These are phyloP conservation scores for Begonia peltatifolia DNA, from an alignment of 306 rosid genomes.

Conservation along the genomic window DNA sequence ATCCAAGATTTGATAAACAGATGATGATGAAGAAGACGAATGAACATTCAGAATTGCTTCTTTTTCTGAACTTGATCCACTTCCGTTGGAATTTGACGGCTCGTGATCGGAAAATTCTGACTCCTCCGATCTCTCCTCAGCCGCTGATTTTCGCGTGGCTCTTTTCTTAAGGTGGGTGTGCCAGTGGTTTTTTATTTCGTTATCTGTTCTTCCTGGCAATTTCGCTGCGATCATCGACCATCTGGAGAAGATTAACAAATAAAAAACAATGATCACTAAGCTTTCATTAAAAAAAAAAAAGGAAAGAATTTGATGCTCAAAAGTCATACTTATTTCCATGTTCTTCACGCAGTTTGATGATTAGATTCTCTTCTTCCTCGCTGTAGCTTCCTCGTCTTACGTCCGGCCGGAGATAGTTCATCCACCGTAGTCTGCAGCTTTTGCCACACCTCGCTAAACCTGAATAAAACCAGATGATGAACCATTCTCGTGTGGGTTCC, in stretches of 20 bases:
- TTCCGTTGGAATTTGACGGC: not conserved
- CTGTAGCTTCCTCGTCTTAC: conserved; percentile 41
- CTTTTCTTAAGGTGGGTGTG: conserved; percentile 36
- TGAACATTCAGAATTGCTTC: not conserved
- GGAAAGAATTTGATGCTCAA: not conserved
- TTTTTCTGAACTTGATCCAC: conserved; percentile 1
- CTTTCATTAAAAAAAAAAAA: not conserved
- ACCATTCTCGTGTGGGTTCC: too few species aligned
- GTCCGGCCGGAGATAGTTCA: conserved; percentile 49
- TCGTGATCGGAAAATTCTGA: not conserved
- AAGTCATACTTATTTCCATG: conserved; percentile 39
- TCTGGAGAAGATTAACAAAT: conserved; percentile 7
- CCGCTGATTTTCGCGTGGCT: not conserved
- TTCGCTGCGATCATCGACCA: conserved; percentile 40
- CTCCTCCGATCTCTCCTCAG: not conserved
- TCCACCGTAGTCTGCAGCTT: conserved; percentile 60
- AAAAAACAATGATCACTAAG: not conserved
- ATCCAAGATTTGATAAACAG: conserved; percentile 13
- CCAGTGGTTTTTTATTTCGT: conserved; percentile 44
- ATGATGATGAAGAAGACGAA: not conserved
- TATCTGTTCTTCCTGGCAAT: conserved; percentile 42
- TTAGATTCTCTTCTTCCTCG: conserved; percentile 28
- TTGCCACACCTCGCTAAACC: conserved; percentile 60
- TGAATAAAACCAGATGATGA: not conserved
- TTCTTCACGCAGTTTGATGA: conserved; percentile 27